Evolutionary conservation across 2,329 filamentous ascomycete genomes (phyloP), one percentile per base, ranked within the genome.

Genomic region (Alternaria rosae): DNA sequence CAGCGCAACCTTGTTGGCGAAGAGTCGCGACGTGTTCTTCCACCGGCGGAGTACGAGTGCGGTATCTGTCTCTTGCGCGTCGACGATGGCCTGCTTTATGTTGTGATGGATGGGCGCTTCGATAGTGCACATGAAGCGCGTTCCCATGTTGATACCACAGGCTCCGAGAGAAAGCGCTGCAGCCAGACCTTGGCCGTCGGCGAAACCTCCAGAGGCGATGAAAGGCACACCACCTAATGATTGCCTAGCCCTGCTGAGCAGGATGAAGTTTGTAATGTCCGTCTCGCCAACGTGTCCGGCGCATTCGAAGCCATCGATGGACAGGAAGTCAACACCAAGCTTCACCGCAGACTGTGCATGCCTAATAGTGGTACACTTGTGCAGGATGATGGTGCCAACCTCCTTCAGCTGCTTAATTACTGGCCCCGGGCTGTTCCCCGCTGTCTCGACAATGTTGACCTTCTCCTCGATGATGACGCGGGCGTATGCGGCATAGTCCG

Each of bases 101-200:
- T 97, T 97, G 51, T 88, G 79, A 82, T 99, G 95, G 67, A 99
- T 92, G 1, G 95, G 95, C 15, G 94, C 90, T 81, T 98, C 95
- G 45, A 94, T 85, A 0, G 95, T 98, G 83, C 91, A 94, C 92
- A 99, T 96, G 84, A 98, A 99, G 43, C 95, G 86, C 10, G 95
- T 99, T 60, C 95, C 95, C 95, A 99, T 99, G 82, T 99, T 99
- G 82, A 98, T 90, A 66, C 95, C 95, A 78, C 92, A 92, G 0
- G 95, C 95, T 35, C 95, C 95, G 12, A 99, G 86, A 42, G 91
- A 90, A 70, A 99, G 84, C 8, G 95, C 95, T 3, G 94, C 95
- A 1, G 95, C 95, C 20, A 99, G 86, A 5, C 95, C 95, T 74
- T 97, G 88, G 0, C 95, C 95, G 78, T 99, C 95, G 12, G 93